A percentile compares a stretch with the other conserved stretches of the same genome.
Conservation (phyloP, 495 filamentous ascomycete genomes). For the Xylaria nigripes region DNA sequence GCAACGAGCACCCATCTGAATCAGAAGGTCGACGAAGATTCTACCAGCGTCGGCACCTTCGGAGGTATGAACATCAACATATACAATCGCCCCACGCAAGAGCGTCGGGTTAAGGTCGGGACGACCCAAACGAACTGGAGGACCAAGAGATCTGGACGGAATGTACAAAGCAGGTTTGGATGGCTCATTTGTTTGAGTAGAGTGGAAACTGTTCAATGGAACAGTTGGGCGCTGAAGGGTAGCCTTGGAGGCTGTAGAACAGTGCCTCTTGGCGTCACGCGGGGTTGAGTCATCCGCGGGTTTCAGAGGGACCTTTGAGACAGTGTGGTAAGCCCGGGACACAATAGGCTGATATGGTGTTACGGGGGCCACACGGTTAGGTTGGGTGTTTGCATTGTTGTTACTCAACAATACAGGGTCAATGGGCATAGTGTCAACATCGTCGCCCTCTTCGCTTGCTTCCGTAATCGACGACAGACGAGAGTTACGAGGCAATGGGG, state of each 20-base stretch:
- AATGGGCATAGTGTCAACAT: slow-evolving; percentile 26
- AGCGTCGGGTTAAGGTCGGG: slow-evolving; percentile 41
- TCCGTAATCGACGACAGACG: no score
- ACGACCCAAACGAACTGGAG: slow-evolving; percentile 48
- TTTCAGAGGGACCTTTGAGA: slow-evolving; percentile 70
- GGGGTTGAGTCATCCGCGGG: slow-evolving; percentile 56
- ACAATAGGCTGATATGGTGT: slow-evolving; percentile 28
- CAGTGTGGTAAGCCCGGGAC: slow-evolving; percentile 42
- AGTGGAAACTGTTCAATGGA: slow-evolving; percentile 33
- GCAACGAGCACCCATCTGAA: slow-evolving; percentile 77
- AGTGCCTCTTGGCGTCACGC: slow-evolving; percentile 39
- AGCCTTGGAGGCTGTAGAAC: slow-evolving; percentile 48
- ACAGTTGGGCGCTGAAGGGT: slow-evolving; percentile 20
- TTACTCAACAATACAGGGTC: slow-evolving; percentile 37
- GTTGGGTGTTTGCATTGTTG: slow-evolving; percentile 5
- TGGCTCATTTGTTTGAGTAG: slow-evolving; percentile 21
- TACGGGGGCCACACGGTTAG: slow-evolving; percentile 18
- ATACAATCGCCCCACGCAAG: slow-evolving; percentile 71
- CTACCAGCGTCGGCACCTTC: slow-evolving; percentile 81
- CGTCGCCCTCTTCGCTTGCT: no score
- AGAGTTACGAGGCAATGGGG: no score
- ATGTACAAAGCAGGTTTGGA: slow-evolving; percentile 23
- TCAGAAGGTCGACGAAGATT: slow-evolving; percentile 74
- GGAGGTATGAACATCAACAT: slow-evolving; percentile 85
- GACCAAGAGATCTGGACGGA: slow-evolving; percentile 35